These are phyloP conservation scores for Aspergillus brunneoviolaceus DNA, from an alignment of 2,329 filamentous ascomycete genomes.

Conservation along the genomic window DNA sequence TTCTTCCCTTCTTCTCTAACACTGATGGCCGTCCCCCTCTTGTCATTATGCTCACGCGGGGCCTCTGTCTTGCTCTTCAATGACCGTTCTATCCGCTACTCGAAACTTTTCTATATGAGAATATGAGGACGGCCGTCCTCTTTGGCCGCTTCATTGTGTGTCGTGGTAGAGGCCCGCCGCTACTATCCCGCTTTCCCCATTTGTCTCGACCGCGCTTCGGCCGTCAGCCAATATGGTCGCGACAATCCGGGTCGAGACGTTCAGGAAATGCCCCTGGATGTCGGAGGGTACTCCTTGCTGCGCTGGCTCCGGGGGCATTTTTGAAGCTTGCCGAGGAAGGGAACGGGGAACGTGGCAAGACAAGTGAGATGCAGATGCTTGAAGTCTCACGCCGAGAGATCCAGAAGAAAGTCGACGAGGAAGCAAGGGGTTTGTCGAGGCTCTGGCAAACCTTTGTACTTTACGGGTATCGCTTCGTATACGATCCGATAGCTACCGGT, in stretches of 20 bases:
- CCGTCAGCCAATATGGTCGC: slow-evolving; percentile 26
- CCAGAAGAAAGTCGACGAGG: slow-evolving; percentile 63
- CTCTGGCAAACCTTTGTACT: slow-evolving; percentile 61
- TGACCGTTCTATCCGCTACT: slow-evolving; percentile 2
- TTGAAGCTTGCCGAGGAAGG: slow-evolving; percentile 57
- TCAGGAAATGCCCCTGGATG: slow-evolving; percentile 26
- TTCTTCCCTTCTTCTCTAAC: background rate
- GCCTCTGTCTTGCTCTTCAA: slow-evolving; percentile 4
- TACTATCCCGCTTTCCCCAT: slow-evolving; percentile 31
- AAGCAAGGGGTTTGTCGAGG: slow-evolving; percentile 60
- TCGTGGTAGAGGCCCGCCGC: slow-evolving; percentile 38
- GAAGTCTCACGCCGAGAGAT: slow-evolving; percentile 77
- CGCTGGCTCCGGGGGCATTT: slow-evolving; percentile 58
- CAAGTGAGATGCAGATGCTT: slow-evolving; percentile 83
- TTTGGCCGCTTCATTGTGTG: slow-evolving; percentile 52
- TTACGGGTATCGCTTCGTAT: slow-evolving; percentile 60
- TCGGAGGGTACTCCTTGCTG: slow-evolving; percentile 40
- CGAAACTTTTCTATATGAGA: slow-evolving; percentile 26
- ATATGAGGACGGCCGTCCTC: slow-evolving; percentile 52
- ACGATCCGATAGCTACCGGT: slow-evolving; percentile 81
- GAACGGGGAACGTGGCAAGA: slow-evolving; percentile 54
- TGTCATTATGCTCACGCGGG: background rate
- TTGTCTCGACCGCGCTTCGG: slow-evolving; percentile 32
- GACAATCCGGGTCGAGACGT: slow-evolving; percentile 14
- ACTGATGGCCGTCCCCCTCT: slow-evolving; percentile 8